Percentiles rank a stretch among this genome's conserved stretches.
Conservation (phyloP, 257 asterid genomes). For the Jacaranda mimosifolia region DNA sequence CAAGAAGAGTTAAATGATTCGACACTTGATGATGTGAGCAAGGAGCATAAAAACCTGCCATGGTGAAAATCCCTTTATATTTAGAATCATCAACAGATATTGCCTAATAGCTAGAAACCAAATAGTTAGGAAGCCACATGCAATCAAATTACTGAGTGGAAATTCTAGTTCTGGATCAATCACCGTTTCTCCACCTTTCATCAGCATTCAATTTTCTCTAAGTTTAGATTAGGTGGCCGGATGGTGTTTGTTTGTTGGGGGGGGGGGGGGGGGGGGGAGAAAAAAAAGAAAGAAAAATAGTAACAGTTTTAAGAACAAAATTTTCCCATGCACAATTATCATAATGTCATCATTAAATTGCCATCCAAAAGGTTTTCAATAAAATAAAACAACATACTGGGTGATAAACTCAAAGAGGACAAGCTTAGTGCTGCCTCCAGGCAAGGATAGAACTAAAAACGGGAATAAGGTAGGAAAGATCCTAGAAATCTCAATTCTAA, state of each 20-base stretch:
- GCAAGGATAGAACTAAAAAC: slow-evolving; percentile 5
- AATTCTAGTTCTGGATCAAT: neutral
- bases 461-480: neutral
- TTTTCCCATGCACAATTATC: neutral
- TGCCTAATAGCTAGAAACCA: slow-evolving; percentile 9
- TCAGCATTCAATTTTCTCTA: neutral
- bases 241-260: too few species aligned
- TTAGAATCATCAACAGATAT: slow-evolving; percentile 26
- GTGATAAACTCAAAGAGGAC: neutral
- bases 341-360: neutral
- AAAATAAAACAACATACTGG: neutral
- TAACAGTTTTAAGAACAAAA: neutral
- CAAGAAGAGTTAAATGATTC: slow-evolving; percentile 75
- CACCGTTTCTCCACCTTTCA: neutral
- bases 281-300: too few species aligned
- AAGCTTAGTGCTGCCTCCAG: neutral
- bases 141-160: slow-evolving; percentile 1
- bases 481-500: neutral
- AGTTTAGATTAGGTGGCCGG: neutral
- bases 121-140: neutral
- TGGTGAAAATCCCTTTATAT: slow-evolving; percentile 14
- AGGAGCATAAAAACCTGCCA: slow-evolving; percentile 91
- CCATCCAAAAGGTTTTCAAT: neutral
- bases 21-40: slow-evolving; percentile 78
- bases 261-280: too few species aligned